Conservation (phyloP, 2,329 filamentous ascomycete species). For the Fusarium continuum region DNA sequence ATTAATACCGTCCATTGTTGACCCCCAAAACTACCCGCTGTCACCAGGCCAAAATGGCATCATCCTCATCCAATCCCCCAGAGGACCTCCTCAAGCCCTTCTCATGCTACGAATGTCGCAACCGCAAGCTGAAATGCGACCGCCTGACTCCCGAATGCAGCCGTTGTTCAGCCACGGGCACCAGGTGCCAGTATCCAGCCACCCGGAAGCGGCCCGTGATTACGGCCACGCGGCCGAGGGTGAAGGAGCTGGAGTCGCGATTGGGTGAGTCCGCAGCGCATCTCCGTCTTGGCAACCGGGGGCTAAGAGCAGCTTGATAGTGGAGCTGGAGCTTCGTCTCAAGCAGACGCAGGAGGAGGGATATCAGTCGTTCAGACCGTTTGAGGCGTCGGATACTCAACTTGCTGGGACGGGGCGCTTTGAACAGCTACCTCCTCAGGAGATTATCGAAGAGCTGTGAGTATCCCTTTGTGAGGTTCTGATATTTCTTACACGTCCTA, state of each 20-base stretch:
- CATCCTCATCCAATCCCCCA: neutral
- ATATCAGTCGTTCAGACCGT: slow-evolving; percentile 27
- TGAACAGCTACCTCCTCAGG: slow-evolving; percentile 43
- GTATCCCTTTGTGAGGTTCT: neutral
- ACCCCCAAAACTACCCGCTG: neutral
- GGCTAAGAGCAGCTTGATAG: slow-evolving; percentile 12
- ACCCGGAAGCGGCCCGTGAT: slow-evolving; percentile 39
- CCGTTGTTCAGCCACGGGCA: slow-evolving; percentile 36
- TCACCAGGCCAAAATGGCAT: slow-evolving; percentile 20
- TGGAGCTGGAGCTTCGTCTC: slow-evolving; percentile 37
- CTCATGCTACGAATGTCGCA: slow-evolving; percentile 43
- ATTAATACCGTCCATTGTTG: neutral
- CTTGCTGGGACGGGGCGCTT: slow-evolving; percentile 42
- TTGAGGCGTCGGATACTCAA: slow-evolving; percentile 23
- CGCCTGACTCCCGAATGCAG: slow-evolving; percentile 38
- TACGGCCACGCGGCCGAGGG: slow-evolving; percentile 38
- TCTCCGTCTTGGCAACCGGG: neutral
- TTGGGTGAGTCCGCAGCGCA: slow-evolving; percentile 23
- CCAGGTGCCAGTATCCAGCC: slow-evolving; percentile 43
- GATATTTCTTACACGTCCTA: neutral
- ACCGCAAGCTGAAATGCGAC: slow-evolving; percentile 45
- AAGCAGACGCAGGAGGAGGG: slow-evolving; percentile 26
- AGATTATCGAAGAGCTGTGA: slow-evolving; percentile 44
- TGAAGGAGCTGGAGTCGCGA: slow-evolving; percentile 43
- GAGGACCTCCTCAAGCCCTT: slow-evolving; percentile 31